Conservation (phyloP, 305 asterid species). For the Salvia sclarea region DNA sequence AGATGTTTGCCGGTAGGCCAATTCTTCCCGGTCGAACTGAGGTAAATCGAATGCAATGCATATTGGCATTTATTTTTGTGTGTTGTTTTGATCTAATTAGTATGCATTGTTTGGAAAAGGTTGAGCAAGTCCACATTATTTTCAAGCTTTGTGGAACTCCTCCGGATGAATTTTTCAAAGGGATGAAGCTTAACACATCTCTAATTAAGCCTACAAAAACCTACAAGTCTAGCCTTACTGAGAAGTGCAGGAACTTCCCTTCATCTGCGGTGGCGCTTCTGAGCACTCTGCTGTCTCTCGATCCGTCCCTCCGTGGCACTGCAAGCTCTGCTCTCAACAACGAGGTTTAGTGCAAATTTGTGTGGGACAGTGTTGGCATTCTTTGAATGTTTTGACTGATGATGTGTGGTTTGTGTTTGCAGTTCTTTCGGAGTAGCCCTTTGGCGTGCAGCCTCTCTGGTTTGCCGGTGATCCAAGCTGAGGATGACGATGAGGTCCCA, state of each 20-base stretch:
- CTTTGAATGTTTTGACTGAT: not conserved
- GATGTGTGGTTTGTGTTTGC: slow-evolving; percentile 7
- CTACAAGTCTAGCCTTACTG: slow-evolving; percentile 52
- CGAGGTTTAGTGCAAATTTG: slow-evolving; percentile 40
- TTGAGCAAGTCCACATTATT: slow-evolving; percentile 74
- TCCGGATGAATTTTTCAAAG: slow-evolving; percentile 60
- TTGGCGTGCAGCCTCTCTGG: slow-evolving; percentile 71
- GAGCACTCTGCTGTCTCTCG: slow-evolving; percentile 58
- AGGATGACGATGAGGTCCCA: slow-evolving; percentile 45
- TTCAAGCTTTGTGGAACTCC: slow-evolving; percentile 88
- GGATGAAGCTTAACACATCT: slow-evolving; percentile 51
- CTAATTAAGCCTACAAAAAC: slow-evolving; percentile 64
- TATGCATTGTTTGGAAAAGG: slow-evolving; percentile 35
- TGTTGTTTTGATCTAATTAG: too few species aligned
- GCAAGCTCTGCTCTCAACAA: slow-evolving; percentile 58
- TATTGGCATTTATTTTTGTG: too few species aligned
- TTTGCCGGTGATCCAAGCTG: slow-evolving; percentile 53
- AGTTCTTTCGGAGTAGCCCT: slow-evolving; percentile 70
- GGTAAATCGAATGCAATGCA: too few species aligned
- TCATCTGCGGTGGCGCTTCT: slow-evolving; percentile 56
- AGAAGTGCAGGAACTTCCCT: slow-evolving; percentile 60
- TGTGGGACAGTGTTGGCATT: not conserved
- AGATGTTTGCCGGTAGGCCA: slow-evolving; percentile 31
- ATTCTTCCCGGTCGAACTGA: slow-evolving; percentile 29
- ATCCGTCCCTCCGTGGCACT: slow-evolving; percentile 59